Evolutionary conservation across 495 filamentous ascomycete species (phyloP).

Genomic region (Trichoderma virens): DNA sequence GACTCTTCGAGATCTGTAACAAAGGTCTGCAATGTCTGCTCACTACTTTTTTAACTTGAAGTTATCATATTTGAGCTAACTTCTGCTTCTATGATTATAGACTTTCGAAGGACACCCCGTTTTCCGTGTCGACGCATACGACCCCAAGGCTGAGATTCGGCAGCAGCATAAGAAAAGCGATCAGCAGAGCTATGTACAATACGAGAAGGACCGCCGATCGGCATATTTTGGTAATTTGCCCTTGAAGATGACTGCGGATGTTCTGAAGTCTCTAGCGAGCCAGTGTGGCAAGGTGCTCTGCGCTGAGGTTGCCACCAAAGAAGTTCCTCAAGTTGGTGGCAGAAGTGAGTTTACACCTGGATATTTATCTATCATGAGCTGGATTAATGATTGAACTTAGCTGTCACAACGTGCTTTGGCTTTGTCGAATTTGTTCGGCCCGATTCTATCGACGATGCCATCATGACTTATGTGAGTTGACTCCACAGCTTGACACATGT

Average conservation of each 20-base stretch:
- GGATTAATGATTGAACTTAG: constrained; percentile 16
- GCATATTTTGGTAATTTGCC: constrained; percentile 47
- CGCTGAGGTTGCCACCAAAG: constrained; percentile 33
- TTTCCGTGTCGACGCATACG: background rate
- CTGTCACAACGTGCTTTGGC: constrained; percentile 35
- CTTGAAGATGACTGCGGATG: constrained; percentile 24
- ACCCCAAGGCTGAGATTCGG: constrained; percentile 14
- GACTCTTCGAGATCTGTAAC: constrained; percentile 32
- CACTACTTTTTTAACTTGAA: constrained; percentile 13
- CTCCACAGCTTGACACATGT: background rate
- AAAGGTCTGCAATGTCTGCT: constrained; percentile 23
- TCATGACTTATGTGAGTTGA: background rate
- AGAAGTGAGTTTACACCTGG: constrained; percentile 23
- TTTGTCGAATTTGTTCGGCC: constrained; percentile 39
- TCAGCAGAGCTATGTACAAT: constrained; percentile 28
- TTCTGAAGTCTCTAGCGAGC: constrained; percentile 30
- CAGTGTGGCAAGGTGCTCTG: constrained; percentile 33
- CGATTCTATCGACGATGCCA: background rate
- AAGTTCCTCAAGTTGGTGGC: constrained; percentile 18
- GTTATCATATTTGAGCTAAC: background rate
- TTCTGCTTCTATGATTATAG: constrained; percentile 7
- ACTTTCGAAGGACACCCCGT: background rate
- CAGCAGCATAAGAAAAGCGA: constrained; percentile 23
- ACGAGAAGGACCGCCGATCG: constrained; percentile 41
- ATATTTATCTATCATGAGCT: background rate